A percentile compares a stretch with the other conserved stretches of the same genome.
Conservation (phyloP, 495 filamentous ascomycete species). For the Margaritispora aquatica region DNA sequence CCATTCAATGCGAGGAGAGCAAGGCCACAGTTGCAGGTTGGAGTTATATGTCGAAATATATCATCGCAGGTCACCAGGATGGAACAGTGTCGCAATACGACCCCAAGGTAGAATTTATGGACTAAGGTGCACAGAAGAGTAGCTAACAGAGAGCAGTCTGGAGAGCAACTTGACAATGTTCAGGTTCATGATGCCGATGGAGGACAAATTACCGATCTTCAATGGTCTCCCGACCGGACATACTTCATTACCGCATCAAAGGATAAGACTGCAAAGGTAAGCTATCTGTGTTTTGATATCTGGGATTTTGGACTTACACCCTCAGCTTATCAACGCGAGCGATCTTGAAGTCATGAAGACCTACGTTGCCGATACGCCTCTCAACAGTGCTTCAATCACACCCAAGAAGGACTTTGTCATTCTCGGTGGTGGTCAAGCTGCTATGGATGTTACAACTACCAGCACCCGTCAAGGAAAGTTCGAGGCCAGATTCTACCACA, state of each 20-base stretch:
- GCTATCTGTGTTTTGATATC: background rate
- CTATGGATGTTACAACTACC: conserved; percentile 98
- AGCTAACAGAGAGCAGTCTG: conserved; percentile 43
- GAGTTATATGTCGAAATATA: conserved; percentile 87
- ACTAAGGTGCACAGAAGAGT: background rate
- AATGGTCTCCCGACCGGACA: conserved; percentile 89
- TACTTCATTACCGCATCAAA: conserved; percentile 98
- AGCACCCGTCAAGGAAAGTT: conserved; percentile 93
- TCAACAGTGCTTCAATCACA: conserved; percentile 91
- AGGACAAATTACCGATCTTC: conserved; percentile 79
- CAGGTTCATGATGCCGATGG: conserved; percentile 75
- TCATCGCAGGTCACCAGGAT: conserved; percentile 96
- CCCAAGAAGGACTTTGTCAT: conserved; percentile 95
- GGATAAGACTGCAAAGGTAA: conserved; percentile 92
- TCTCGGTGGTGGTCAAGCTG: conserved; percentile 93
- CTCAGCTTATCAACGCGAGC: conserved; percentile 67
- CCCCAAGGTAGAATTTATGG: conserved; percentile 58
- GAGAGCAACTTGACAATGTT: conserved; percentile 72
- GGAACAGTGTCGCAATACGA: conserved; percentile 92
- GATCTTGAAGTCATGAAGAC: conserved; percentile 90
- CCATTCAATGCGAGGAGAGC: conserved; percentile 85
- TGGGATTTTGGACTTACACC: background rate
- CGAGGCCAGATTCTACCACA: conserved; percentile 98
- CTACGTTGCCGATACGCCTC: conserved; percentile 86
- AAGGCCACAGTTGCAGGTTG: conserved; percentile 96